phyloP scores from a whole-genome alignment of 306 rosid species.

The Malus fusca region DNA sequence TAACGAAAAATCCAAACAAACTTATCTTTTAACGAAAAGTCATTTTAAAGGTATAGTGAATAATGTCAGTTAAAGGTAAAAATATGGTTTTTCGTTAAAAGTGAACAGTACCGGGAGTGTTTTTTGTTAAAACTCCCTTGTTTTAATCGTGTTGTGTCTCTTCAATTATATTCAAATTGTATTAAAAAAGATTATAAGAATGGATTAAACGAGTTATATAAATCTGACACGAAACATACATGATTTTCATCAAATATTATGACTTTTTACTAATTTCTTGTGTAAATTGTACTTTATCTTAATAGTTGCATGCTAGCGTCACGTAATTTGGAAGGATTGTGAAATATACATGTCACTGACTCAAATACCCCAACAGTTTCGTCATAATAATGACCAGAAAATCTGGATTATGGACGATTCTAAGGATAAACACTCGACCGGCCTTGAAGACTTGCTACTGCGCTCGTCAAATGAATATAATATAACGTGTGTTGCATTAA shows the following conservation, averaged over 20 bases:
- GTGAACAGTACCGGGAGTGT: too few species aligned
- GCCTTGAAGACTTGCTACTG: background rate
- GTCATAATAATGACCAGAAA: background rate
- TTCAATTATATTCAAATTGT: too few species aligned
- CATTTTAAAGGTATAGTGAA: too few species aligned
- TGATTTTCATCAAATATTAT: background rate
- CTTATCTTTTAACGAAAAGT: too few species aligned
- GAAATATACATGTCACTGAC: background rate
- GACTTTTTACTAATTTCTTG: background rate
- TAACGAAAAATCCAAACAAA: too few species aligned
- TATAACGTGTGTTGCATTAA: background rate
- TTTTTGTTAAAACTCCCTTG: too few species aligned
- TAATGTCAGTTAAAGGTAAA: too few species aligned
- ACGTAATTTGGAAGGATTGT: background rate
- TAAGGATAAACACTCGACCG: background rate
- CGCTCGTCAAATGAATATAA: background rate
- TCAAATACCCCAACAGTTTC: background rate
- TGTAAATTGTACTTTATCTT: background rate
- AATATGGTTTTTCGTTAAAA: too few species aligned
- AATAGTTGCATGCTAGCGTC: background rate
- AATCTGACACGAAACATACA: background rate
- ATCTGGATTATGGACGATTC: background rate
- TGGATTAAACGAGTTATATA: background rate
- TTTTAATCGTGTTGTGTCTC: background rate
- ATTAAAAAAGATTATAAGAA: background rate